Evolutionary conservation across 768 basidiomycete species (phyloP).

Genomic region (Psilocybe tampanensis): DNA sequence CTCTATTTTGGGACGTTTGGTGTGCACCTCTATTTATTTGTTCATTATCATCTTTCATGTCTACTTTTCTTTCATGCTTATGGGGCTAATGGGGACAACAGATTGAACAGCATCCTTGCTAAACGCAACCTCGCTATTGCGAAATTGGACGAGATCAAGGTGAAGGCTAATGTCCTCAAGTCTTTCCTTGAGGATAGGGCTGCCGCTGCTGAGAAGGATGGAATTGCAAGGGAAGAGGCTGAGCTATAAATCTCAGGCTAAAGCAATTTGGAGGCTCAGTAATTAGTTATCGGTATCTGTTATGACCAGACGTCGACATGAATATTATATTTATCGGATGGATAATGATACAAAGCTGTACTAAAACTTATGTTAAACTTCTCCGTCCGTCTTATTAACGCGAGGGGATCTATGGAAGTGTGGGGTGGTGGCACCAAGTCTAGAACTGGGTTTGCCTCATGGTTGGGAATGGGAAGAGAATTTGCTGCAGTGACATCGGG

Average conservation of each 20-base stretch:
- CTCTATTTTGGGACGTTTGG: background rate
- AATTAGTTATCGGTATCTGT: no score
- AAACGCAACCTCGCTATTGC: conserved; percentile 75
- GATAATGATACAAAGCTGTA: no score
- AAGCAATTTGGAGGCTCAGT: background rate
- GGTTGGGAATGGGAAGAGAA: background rate
- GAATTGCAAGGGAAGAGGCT: conserved; percentile 28
- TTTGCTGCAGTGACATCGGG: background rate
- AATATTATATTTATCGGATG: no score
- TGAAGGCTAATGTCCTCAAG: conserved; percentile 84
- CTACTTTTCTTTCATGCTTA: no score
- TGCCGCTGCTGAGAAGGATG: conserved; percentile 32
- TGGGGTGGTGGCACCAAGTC: background rate
- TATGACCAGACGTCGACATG: no score
- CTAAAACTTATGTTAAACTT: no score
- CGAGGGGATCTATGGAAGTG: background rate
- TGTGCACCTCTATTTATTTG: no score
- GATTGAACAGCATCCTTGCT: conserved; percentile 73
- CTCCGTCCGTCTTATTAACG: background rate
- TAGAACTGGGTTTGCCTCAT: background rate
- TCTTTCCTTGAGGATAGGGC: conserved; percentile 53
- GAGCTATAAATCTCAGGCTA: no score
- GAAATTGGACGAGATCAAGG: conserved; percentile 92
- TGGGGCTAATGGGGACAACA: no score
- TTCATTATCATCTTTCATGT: no score